These are phyloP conservation scores for Scopulariopsis brevicaulis DNA, from an alignment of 2,329 filamentous ascomycete genomes.

Conservation along the genomic window DNA sequence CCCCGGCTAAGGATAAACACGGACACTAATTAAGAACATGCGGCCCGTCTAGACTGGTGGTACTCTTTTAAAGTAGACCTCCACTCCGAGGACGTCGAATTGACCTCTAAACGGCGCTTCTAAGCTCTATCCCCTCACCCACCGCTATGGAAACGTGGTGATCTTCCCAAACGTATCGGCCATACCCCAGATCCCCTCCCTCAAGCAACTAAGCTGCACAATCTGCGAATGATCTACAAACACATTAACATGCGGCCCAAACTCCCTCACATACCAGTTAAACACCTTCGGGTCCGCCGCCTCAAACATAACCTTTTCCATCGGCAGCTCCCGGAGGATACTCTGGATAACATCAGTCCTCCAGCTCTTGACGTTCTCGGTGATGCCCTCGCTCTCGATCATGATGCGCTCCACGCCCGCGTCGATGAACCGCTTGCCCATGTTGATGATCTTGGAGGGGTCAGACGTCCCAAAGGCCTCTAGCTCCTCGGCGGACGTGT, in stretches of 20 bases:
- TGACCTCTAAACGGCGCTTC: too few relatives aligned
- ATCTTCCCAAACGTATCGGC: constrained; percentile 40
- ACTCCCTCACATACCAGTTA: constrained; percentile 45
- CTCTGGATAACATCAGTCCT: constrained; percentile 40
- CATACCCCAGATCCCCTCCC: constrained; percentile 42
- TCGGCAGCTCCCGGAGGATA: constrained; percentile 36
- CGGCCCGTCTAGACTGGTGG: too few relatives aligned
- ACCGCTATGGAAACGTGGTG: constrained; percentile 3
- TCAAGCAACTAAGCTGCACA: constrained; percentile 38
- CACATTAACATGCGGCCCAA: constrained; percentile 43
- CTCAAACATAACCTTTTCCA: constrained; percentile 46
- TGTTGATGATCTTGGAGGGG: constrained; percentile 32
- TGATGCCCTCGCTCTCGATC: constrained; percentile 49
- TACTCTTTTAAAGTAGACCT: too few relatives aligned
- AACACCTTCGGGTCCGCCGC: constrained; percentile 43
- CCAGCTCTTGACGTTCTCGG: constrained; percentile 42
- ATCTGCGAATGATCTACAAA: constrained; percentile 48
- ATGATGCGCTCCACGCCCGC: constrained; percentile 42
- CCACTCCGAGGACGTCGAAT: too few relatives aligned
- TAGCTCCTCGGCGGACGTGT: constrained; percentile 32
- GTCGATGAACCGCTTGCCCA: constrained; percentile 36
- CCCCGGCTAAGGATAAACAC: too few relatives aligned
- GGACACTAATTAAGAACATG: too few relatives aligned
- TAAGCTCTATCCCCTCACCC: neutral
- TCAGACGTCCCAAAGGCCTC: constrained; percentile 35